Base-by-base conservation (phyloP, 441 rosid species). In the Rhodomyrtus psidioides region DNA sequence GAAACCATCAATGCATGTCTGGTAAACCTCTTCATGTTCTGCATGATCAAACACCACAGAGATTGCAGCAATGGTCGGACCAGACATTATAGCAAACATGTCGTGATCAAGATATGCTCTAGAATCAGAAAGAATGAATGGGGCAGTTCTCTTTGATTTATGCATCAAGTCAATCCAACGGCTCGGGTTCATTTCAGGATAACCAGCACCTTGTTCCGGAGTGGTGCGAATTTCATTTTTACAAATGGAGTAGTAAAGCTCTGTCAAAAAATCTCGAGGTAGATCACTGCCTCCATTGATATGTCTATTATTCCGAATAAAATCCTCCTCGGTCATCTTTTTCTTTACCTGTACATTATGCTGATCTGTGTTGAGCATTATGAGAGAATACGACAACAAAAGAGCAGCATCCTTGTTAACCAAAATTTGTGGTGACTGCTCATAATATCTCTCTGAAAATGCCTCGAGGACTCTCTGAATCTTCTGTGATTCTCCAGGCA, bases 401-500 rank as follows among this genome's bases (percentile, higher is more conserved):
- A 97, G 94, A 87, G 98, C 97, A 89, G 99, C 98, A 91, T 97
- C 99, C 89, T 92, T 96, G 90, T 97, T 90, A 83, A 90, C 93
- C 30, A 97, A 91, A 88, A 94, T 93, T 87, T 94, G 93, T 58
- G 97, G 95, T 24, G 98, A 94, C 87, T 96, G 99, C 91, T 97
- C 97, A 91, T 97, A 95, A 88, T 97, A 97, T 94, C 98, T 93
- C 91, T 95, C 99, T 86, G 98, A 92, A 91, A 97, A 97, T 34
- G 99, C 99, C 91, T 95, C 99, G 42, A 97, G 97, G 87, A 95
- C 98, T 91, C 98, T 93, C 86, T 96, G 97, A 89, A 97, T 96
- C 92, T 97, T 97, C 92, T 97, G 99, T 44, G 99, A 93, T 90
- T 97, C 99, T 27, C 99, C 99, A 83, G 99, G 98, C 87, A 97